A percentile compares a stretch with the other conserved stretches of the same genome.
phyloP scores from a whole-genome alignment of 108 stramenopile species.

The Pseudonitzschia pungens region DNA sequence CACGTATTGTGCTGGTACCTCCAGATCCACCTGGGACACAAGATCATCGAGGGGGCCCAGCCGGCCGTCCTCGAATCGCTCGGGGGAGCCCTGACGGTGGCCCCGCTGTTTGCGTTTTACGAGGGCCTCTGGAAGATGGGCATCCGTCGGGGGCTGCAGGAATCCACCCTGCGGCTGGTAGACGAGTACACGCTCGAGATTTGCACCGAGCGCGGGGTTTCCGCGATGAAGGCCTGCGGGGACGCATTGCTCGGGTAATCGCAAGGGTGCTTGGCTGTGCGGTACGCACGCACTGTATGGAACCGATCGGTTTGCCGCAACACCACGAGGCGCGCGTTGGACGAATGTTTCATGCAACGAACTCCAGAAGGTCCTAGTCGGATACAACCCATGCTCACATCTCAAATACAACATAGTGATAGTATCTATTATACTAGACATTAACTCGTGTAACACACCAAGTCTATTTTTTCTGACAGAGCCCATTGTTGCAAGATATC shows the following conservation, averaged over 20 bases:
- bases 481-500: not conserved
- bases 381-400: too few species aligned
- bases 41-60: constrained; percentile 53
- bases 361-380: too few species aligned
- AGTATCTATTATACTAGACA: too few species aligned
- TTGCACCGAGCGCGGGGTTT: constrained; percentile 11
- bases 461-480: too few species aligned
- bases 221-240: not conserved
- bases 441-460: too few species aligned
- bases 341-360: too few species aligned
- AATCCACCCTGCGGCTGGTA: constrained; percentile 33
- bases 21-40: constrained; percentile 61
- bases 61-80: constrained; percentile 50
- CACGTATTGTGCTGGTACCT: constrained; percentile 58
- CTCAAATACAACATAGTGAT: too few species aligned
- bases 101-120: constrained; percentile 68
- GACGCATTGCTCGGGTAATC: not conserved
- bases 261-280: not conserved
- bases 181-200: constrained; percentile 42
- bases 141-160: constrained; percentile 42
- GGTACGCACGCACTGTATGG: not conserved
- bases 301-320: not conserved
- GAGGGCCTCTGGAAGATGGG: constrained; percentile 61
- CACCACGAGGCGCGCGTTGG: too few species aligned
- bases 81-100: constrained; percentile 52